Evolutionary conservation across 2,329 filamentous ascomycete genomes (phyloP).

Genomic region (Ophiocordyceps unilateralis): DNA sequence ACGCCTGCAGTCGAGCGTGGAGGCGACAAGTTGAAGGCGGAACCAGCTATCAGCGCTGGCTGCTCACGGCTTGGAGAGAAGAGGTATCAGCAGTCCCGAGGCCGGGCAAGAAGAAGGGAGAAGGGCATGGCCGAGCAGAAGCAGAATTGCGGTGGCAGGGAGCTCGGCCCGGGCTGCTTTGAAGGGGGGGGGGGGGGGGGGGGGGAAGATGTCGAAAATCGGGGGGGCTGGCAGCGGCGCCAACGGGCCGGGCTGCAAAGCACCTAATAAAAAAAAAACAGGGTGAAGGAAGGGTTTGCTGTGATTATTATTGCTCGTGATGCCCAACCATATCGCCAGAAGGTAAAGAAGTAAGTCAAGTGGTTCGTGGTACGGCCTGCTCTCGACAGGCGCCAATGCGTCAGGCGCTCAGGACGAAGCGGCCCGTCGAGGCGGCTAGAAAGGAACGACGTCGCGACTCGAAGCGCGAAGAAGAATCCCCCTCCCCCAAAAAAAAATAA

Average conservation of each 20-base stretch:
- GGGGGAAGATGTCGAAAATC: background rate
- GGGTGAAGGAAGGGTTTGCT: too few relatives aligned
- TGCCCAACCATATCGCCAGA: background rate
- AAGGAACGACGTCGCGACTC: too few relatives aligned
- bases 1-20: slow-evolving; percentile 16
- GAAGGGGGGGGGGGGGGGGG: background rate
- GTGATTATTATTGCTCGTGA: too few relatives aligned
- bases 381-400: too few relatives aligned
- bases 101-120: background rate
- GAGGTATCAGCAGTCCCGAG: background rate
- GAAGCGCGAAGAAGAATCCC: background rate
- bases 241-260: too few relatives aligned
- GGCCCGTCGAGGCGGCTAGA: too few relatives aligned
- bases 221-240: background rate
- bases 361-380: too few relatives aligned
- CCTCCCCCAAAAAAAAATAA: too few relatives aligned
- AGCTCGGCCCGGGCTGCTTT: too few relatives aligned
- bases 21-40: slow-evolving; percentile 30
- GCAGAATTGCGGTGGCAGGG: background rate
- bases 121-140: background rate
- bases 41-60: slow-evolving; percentile 15
- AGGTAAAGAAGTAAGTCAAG: background rate
- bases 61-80: background rate
- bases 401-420: background rate
- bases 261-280: too few relatives aligned